Conservation (phyloP, 306 rosid species). For the Quercus engelmannii region DNA sequence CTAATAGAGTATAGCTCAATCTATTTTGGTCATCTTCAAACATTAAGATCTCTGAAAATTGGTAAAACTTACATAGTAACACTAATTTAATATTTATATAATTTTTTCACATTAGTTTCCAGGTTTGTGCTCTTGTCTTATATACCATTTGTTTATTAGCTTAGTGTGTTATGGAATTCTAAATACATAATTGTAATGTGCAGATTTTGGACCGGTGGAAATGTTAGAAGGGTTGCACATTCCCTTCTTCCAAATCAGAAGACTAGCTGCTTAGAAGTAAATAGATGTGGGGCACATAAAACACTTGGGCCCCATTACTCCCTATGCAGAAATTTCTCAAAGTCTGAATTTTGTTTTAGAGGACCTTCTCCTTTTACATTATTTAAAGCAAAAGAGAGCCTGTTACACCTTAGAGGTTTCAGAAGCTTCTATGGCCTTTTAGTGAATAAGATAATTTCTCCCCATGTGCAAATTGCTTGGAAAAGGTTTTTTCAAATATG, state of each 20-base stretch:
- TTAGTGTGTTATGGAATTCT: constrained; percentile 17
- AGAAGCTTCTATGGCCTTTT: constrained; percentile 35
- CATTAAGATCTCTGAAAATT: background rate
- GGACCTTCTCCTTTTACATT: constrained; percentile 29
- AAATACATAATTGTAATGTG: constrained; percentile 23
- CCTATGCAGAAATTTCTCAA: constrained; percentile 22
- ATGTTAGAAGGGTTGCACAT: constrained; percentile 40
- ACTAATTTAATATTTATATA: background rate
- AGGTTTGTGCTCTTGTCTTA: background rate
- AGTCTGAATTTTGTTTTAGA: constrained; percentile 25
- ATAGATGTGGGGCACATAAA: constrained; percentile 8
- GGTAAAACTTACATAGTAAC: background rate
- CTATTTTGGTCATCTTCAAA: background rate
- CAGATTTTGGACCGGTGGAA: constrained; percentile 49
- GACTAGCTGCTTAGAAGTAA: constrained; percentile 21
- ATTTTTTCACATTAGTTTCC: background rate
- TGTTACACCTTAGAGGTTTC: constrained; percentile 18
- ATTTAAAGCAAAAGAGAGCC: constrained; percentile 28
- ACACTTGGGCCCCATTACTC: constrained; percentile 29
- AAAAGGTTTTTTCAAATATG: constrained; percentile 46
- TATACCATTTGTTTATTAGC: constrained; percentile 1
- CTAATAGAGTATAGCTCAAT: background rate
- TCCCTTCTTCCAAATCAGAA: constrained; percentile 28
- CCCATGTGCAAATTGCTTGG: constrained; percentile 51
- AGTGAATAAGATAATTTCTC: constrained; percentile 31